Conservation (phyloP, 164 flowering plant genomes). For the Vitis rupestris region DNA sequence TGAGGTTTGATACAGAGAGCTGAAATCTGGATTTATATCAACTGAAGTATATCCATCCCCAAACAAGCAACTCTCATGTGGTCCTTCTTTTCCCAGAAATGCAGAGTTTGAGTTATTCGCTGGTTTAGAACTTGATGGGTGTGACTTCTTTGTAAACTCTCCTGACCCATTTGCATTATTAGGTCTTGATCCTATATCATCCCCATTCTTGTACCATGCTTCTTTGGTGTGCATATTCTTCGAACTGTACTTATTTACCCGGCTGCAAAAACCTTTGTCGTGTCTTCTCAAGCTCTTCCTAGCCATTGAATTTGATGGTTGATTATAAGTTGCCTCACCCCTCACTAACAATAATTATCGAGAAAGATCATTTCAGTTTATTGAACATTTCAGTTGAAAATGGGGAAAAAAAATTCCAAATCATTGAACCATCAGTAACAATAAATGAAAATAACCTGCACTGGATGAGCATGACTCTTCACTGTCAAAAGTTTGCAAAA, state of each 20-base stretch:
- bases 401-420: background rate
- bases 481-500: conserved; percentile 34
- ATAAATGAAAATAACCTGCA: conserved; percentile 48
- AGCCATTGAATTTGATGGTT: conserved; percentile 18
- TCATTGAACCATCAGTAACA: background rate
- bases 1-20: conserved; percentile 19
- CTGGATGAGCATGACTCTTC: conserved; percentile 74
- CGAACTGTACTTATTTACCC: background rate
- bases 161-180: conserved; percentile 13
- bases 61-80: conserved; percentile 19
- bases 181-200: background rate
- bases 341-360: conserved; percentile 36
- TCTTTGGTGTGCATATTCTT: conserved; percentile 18
- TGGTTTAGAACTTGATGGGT: conserved; percentile 21
- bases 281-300: conserved; percentile 23
- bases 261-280: conserved; percentile 12
- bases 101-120: conserved; percentile 6
- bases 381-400: background rate
- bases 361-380: conserved; percentile 1
- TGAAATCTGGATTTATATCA: conserved; percentile 18
- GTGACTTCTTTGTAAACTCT: conserved; percentile 17
- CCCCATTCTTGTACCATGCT: conserved; percentile 9
- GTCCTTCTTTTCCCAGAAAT: conserved; percentile 19
- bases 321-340: conserved; percentile 24
- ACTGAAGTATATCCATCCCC: conserved; percentile 26